A percentile compares a stretch with the other conserved stretches of the same genome.
Evolutionary conservation across 352 stramenopile species (phyloP).

Genomic region (Pythium myriotylum): DNA sequence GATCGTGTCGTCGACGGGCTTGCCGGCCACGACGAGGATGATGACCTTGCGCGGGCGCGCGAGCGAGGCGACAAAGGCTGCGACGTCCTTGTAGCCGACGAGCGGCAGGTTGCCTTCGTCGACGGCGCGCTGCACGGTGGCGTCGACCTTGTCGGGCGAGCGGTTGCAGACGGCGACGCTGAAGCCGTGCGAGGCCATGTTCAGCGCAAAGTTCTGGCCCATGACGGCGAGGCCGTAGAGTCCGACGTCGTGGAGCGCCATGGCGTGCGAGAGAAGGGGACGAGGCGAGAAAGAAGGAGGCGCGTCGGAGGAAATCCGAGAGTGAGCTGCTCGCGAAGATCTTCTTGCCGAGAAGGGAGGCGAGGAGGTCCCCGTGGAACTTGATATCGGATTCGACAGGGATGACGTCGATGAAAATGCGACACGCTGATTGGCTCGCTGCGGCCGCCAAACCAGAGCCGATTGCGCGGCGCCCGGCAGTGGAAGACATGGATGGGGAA

Average conservation of each 20-base stretch:
- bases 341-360: neutral
- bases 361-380: slow-evolving; percentile 18
- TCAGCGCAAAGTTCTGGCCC: slow-evolving; percentile 99
- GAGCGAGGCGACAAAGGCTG: slow-evolving; percentile 93
- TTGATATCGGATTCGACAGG: slow-evolving; percentile 21
- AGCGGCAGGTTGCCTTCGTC: slow-evolving; percentile 95
- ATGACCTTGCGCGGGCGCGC: slow-evolving; percentile 97
- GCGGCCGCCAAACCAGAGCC: slow-evolving; percentile 8
- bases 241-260: slow-evolving; percentile 84
- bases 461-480: slow-evolving; percentile 21
- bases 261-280: slow-evolving; percentile 9
- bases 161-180: slow-evolving; percentile 97
- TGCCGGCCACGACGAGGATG: slow-evolving; percentile 98
- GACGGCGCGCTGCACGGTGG: slow-evolving; percentile 94
- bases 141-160: slow-evolving; percentile 95
- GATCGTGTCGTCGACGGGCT: slow-evolving; percentile 95
- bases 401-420: slow-evolving; percentile 29
- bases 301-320: slow-evolving; percentile 15
- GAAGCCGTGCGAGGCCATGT: slow-evolving; percentile 98
- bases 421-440: slow-evolving; percentile 20
- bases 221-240: slow-evolving; percentile 94
- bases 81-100: slow-evolving; percentile 90
- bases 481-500: neutral
- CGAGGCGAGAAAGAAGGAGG: slow-evolving; percentile 1
- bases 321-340: slow-evolving; percentile 4